Base-by-base conservation (phyloP, 2,329 filamentous ascomycete genomes). In the Xylariaceae sp. region DNA sequence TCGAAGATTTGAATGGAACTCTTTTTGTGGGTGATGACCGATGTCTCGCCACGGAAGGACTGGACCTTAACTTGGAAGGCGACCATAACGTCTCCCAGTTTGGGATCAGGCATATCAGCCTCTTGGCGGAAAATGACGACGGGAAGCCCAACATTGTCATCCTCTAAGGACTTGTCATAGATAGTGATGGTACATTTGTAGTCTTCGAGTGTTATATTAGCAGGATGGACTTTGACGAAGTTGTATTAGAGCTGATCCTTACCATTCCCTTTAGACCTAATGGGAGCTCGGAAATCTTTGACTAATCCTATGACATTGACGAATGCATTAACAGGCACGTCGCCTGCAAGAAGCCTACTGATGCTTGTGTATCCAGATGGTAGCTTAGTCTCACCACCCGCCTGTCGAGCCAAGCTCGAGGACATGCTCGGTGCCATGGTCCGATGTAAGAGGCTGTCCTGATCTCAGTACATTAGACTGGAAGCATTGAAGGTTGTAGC, bases 291-390 rank as follows among this genome's bases (percentile, higher is more conserved):
- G 43, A 75, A 76, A 58, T 92, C 87, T 45, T 81, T 80, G 3
- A 92, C 79, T 5, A 92, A 68, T 1, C 89, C 90, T 44, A 90
- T 77, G 38, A 94, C 69, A 67, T 74, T 85, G 55, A 84, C 71
- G 6, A 71, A 50, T 2, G 39, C 57, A 27, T 62, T 55, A 22
- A 57, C 14, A 9, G 56, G 42, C 41, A 66, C 48, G 19, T 65
- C 62, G 17, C 66, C 66, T 44, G 76, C 67, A 52, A 82, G 59
- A 17, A 82, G 62, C 30, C 74, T 64, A 54, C 68, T 61, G 57
- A 76, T 66, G 11, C 62, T 46, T 7, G 49, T 60, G 57, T 81
- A 80, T 35, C 68, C 67, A 2, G 63, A 18, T 18, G 61, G 62
- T n/a, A 61, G 51, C 6, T 45, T 30, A 36, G 19, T 52, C 32